Conservation (phyloP, 495 filamentous ascomycete genomes). For the Penicillium alfredii region DNA sequence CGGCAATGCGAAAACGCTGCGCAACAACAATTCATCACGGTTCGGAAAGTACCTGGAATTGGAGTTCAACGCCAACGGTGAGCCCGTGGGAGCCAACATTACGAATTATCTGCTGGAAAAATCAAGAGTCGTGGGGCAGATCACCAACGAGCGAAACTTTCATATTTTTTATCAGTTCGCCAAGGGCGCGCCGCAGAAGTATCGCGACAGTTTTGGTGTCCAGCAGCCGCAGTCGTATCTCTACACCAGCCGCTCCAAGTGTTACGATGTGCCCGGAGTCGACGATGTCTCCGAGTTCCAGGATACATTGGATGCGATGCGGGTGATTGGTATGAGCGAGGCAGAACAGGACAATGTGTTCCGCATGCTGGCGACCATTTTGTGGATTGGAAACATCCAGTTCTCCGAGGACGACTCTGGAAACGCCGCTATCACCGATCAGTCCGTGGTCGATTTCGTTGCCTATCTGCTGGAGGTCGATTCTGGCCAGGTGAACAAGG, state of each 20-base stretch:
- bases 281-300: conserved; percentile 87
- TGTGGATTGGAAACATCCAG: conserved; percentile 92
- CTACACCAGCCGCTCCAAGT: conserved; percentile 94
- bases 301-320: conserved; percentile 92
- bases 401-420: conserved; percentile 83
- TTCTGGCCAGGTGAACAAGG: conserved; percentile 71
- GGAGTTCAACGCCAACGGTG: conserved; percentile 89
- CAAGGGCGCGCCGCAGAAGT: conserved; percentile 82
- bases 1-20: conserved; percentile 93
- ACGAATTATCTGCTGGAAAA: conserved; percentile 98
- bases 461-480: conserved; percentile 92
- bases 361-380: conserved; percentile 84
- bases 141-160: conserved; percentile 93
- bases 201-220: conserved; percentile 78
- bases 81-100: conserved; percentile 94
- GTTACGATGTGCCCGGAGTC: conserved; percentile 86
- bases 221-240: conserved; percentile 88
- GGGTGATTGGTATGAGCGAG: conserved; percentile 81
- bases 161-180: conserved; percentile 99
- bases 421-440: conserved; percentile 79
- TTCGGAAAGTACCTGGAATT: conserved; percentile 98
- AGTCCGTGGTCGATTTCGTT: conserved; percentile 87
- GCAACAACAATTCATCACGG: conserved; percentile 97
- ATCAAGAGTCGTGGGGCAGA: conserved; percentile 91
- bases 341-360: conserved; percentile 94